phyloP scores from a whole-genome alignment of 352 stramenopile species.

The Ophiocytium majus region DNA sequence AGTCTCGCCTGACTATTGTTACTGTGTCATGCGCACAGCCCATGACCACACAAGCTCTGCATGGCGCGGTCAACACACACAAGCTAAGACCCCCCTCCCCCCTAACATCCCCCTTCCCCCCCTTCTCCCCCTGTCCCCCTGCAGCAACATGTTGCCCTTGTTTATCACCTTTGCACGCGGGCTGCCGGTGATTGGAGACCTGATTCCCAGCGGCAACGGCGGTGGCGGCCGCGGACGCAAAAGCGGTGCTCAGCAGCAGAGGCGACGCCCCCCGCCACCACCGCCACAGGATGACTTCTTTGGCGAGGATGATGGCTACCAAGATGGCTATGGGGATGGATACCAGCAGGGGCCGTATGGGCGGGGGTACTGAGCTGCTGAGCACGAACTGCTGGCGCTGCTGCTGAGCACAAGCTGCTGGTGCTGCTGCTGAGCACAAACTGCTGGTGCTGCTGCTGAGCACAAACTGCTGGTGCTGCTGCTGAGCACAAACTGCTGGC shows the following conservation, averaged over 20 bases:
- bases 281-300: neutral
- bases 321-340: neutral
- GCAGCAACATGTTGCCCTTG: slow-evolving; percentile 51
- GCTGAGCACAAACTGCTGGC: too few species aligned
- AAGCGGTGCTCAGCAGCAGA: neutral
- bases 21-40: neutral
- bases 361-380: too few species aligned
- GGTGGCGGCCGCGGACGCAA: neutral
- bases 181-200: slow-evolving; percentile 29
- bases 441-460: too few species aligned
- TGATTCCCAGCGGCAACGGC: slow-evolving; percentile 22
- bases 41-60: neutral
- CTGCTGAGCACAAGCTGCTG: too few species aligned
- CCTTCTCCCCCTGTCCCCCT: neutral
- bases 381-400: too few species aligned
- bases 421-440: too few species aligned
- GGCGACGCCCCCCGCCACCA: too few species aligned
- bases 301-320: neutral
- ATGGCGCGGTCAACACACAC: neutral
- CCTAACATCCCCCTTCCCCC: neutral
- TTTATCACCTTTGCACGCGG: slow-evolving; percentile 33
- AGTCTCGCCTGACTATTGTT: neutral
- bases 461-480: too few species aligned
- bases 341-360: neutral
- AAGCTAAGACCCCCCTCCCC: neutral